Evolutionary conservation across 2,329 filamentous ascomycete genomes (phyloP), one percentile per base, ranked within the genome.

Genomic region (Paracoccidioides lutzii): DNA sequence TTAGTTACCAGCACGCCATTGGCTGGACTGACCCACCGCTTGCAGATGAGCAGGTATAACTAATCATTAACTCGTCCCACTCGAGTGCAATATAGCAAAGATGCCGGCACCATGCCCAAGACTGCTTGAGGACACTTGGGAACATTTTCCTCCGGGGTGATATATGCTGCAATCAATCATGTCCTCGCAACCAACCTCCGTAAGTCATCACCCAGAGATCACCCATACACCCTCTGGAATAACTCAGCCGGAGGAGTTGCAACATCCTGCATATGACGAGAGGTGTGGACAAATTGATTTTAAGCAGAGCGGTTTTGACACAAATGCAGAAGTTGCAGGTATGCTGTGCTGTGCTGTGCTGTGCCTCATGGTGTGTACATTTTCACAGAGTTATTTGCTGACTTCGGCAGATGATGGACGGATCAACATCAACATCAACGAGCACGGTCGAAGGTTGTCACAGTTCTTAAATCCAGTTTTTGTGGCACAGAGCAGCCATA

Each of bases 381-480:
- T 22, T 22, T 22, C 2, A 22, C 22, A 22, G 22, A 22, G 22
- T 22, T 22, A 22, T 53, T 45, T 38, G 52, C 28, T 56, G 46
- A 42, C 53, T 50, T 14, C 28, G 52, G 43, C 63, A 82, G 86
- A 81, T 58, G 85, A 90, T 71, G 88, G 88, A 30, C 81, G 88
- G 65, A 78, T 93, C 63, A 83, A 89, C 65, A 89, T 93, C 72
- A 84, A 83, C 59, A 88, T 93, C 71, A 83, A 85, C 65, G 84
- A 89, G 67, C 84, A 81, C 61, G 83, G 79, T 61, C 73, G 77
- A 55, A 79, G 79, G 55, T 74, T 91, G 3, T 81, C 85, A 2
- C 80, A 83, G 58, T 74, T 90, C 10, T 76, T 90, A 32, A 78
- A 80, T 0, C 84, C 85, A 3, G 80, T 83, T 6, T 67, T 90